Evolutionary conservation across 2,329 filamentous ascomycete species (phyloP), one percentile per base, ranked within the genome.

Genomic region (Diaporthe australafricana): DNA sequence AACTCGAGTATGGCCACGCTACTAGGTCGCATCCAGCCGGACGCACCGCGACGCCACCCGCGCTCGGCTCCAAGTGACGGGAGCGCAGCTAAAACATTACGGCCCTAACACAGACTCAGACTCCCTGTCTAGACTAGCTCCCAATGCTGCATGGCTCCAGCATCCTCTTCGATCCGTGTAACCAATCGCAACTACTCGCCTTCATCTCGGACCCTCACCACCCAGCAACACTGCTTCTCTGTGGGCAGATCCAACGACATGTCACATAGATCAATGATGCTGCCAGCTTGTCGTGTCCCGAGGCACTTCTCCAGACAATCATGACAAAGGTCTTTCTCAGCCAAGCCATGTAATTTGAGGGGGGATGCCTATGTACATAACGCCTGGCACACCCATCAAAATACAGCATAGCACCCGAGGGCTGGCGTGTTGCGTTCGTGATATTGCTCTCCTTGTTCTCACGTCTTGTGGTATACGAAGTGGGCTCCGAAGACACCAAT

Each of bases 71-170:
- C 60, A 22, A 35, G 27, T 48, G 45, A 38, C 30, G 14, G 60
- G 45, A 38, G 20, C 5, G 45, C 60, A 38, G 30, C 60, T 50
- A 50, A 65, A 50, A 50, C 60, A 50, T 65, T 38, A 45, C 9
- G 45, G 45, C 60, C 60, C 42, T 65, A 65, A 27, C 60, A 45
- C 60, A 50, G 45, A 47, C 5, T 50, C 45, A 30, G 60, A 30
- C 27, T 25, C 60, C 60, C 60, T 65, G 60, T 38, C 60, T 65
- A 65, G 60, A 25, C 60, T 65, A 65, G 60, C 60, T 50, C 60
- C 60, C 48, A 30, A 38, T 50, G 60, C 45, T 50, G 60, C 60
- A 50, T 65, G 20, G 60, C 60, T 65, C 45, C 30, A 65, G 60
- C 60, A 65, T 65, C 60, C 60, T 50, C 45, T 65, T 50, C n/a